Evolutionary conservation across 73 alveolate genomes (phyloP).

Genomic region (Chromera velia): DNA sequence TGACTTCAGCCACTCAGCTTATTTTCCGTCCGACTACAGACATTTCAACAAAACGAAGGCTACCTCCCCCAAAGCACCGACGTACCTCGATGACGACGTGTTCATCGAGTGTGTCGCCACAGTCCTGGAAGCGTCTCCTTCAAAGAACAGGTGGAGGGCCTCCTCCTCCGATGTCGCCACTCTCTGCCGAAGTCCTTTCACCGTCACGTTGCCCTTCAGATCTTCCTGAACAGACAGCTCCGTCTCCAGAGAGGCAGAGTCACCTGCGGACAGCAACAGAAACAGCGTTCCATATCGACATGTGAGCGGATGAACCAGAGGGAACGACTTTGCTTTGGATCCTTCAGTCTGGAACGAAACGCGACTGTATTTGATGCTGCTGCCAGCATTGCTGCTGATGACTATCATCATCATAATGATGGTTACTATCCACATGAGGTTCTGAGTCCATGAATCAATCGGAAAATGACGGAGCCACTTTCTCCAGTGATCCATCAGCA

Average conservation of each 20-base stretch:
- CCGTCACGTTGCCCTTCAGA: conserved; percentile 75
- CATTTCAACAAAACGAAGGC: conserved; percentile 43
- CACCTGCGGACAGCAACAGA: background rate
- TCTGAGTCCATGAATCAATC: too few species aligned
- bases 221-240: conserved; percentile 63
- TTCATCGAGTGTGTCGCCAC: conserved; percentile 88
- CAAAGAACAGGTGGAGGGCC: conserved; percentile 89
- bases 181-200: conserved; percentile 79
- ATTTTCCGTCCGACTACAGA: background rate
- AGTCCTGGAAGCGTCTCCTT: conserved; percentile 95
- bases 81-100: conserved; percentile 74
- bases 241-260: conserved; percentile 18
- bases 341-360: too few species aligned
- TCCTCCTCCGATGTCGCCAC: conserved; percentile 83
- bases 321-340: too few species aligned
- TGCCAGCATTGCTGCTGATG: too few species aligned
- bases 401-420: too few species aligned
- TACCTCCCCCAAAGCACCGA: conserved; percentile 68
- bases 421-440: too few species aligned
- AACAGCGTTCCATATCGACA: too few species aligned
- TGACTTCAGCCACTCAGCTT: background rate
- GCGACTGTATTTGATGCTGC: too few species aligned
- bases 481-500: too few species aligned
- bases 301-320: too few species aligned
- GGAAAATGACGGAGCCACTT: too few species aligned